Conservation (phyloP, 768 basidiomycete genomes). For the Paxillus involutus region DNA sequence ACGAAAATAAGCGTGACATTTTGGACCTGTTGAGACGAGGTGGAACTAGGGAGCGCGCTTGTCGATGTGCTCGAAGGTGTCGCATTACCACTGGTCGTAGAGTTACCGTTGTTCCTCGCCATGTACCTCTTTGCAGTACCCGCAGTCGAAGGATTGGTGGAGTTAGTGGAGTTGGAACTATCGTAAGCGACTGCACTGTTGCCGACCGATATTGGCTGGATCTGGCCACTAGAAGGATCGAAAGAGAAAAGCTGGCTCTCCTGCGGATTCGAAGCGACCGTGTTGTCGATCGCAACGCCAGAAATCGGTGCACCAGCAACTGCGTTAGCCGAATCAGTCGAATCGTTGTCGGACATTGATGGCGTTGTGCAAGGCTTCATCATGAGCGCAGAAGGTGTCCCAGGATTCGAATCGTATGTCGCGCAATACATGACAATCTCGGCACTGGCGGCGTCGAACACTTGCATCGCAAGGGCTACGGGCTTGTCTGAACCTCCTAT, state of each 20-base stretch:
- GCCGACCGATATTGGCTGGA: slow-evolving; percentile 54
- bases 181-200: slow-evolving; percentile 24
- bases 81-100: slow-evolving; percentile 8
- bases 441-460: slow-evolving; percentile 40
- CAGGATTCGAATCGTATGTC: slow-evolving; percentile 58
- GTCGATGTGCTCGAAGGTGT: slow-evolving; percentile 18
- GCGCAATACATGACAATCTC: slow-evolving; percentile 50
- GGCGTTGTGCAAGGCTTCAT: slow-evolving; percentile 41
- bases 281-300: background rate
- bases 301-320: slow-evolving; percentile 3
- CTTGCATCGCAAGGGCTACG: slow-evolving; percentile 45
- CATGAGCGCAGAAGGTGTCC: slow-evolving; percentile 47
- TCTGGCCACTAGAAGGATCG: slow-evolving; percentile 42
- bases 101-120: slow-evolving; percentile 5
- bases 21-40: slow-evolving; percentile 10
- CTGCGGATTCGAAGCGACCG: slow-evolving; percentile 20
- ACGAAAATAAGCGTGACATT: slow-evolving; percentile 58
- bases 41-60: slow-evolving; percentile 9
- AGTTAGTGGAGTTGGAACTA: slow-evolving; percentile 9
- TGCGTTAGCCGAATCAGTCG: slow-evolving; percentile 1
- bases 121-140: background rate
- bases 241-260: slow-evolving; percentile 63
- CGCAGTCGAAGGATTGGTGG: background rate
- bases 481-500: slow-evolving; percentile 16
- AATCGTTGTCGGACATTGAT: background rate